Percentiles rank a stretch among this genome's conserved stretches.
phyloP scores from a whole-genome alignment of 257 asterid species.

The Scutellaria barbata region DNA sequence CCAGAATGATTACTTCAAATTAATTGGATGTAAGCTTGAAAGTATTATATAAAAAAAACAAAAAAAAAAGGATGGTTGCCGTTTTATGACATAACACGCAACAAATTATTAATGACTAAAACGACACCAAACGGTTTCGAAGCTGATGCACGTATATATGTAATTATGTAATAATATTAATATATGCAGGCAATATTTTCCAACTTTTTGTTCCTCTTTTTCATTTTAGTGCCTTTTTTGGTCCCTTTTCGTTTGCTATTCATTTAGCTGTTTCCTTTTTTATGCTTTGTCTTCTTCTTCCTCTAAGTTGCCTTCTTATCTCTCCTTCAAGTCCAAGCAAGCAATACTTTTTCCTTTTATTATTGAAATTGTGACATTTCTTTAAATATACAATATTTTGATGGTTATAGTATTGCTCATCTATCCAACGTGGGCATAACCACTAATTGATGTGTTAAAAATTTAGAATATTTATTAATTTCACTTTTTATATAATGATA shows the following conservation, averaged over 20 bases:
- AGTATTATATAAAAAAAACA: too few relatives aligned
- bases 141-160: slow-evolving; percentile 20
- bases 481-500: too few relatives aligned
- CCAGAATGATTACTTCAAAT: too few relatives aligned
- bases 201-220: neutral
- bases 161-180: neutral
- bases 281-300: slow-evolving; percentile 21
- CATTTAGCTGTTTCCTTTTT: slow-evolving; percentile 14
- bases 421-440: too few relatives aligned
- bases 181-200: neutral
- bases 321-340: neutral
- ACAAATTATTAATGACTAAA: slow-evolving; percentile 36
- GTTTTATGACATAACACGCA: slow-evolving; percentile 44
- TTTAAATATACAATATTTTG: neutral
- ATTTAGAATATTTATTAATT: too few relatives aligned
- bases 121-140: slow-evolving; percentile 41
- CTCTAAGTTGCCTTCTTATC: slow-evolving; percentile 9
- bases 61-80: slow-evolving; percentile 28
- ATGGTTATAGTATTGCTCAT: too few relatives aligned
- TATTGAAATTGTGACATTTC: slow-evolving; percentile 7
- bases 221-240: slow-evolving; percentile 21
- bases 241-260: slow-evolving; percentile 10
- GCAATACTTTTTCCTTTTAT: neutral
- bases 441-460: too few relatives aligned
- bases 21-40: too few relatives aligned